Base-by-base conservation (phyloP, 805 yeast genomes). In the Pichia rugopelliculosa region DNA sequence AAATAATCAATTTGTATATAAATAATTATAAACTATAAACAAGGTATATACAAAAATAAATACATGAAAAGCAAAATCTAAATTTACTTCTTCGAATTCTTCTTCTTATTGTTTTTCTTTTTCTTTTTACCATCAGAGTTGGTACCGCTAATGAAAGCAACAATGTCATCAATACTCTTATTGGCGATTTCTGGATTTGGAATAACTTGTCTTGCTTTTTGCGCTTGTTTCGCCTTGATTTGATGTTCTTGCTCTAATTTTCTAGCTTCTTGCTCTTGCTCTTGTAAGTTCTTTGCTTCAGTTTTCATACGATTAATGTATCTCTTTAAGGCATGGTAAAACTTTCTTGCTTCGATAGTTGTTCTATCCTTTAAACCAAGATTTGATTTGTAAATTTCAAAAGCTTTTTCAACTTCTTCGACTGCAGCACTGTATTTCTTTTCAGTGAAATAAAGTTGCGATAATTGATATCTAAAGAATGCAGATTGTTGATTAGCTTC, bases 61-160 rank as follows among this genome's bases (percentile, higher is more conserved):
- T 41, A 44, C 36, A 38, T 12, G 25, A 33, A 42, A 26, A 15
- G 39, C 39, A 18, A 38, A 23, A 24, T 15, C n/a, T 39, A 24
- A 46, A 47, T 27, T 52, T 52, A 56, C 48, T 55, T 56, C 44
- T 60, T 55, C 7, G 51, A 37, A 20, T 47, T 52, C 37, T 58
- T 59, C 46, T 61, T 55, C 12, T 46, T 30, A 37, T 57, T 59
- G 45, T 56, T 56, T 52, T 62, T 61, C 45, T 53, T 30, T 30
- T 30, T 58, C 50, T 60, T 60, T 53, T 66, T 64, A 43, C 63
- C 63, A 17, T 55, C 50, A 21, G 56, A 46, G 13, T 51, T 45
- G n/a, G 59, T 59, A 44, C 91, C 91, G 62, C 82, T 84, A 58
- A 87, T 83, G 59, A 79, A 87, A 51, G 73, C 72, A 66, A 87